Conservation (phyloP, 2,329 filamentous ascomycete species). For the Bipolaris sorokiniana region DNA sequence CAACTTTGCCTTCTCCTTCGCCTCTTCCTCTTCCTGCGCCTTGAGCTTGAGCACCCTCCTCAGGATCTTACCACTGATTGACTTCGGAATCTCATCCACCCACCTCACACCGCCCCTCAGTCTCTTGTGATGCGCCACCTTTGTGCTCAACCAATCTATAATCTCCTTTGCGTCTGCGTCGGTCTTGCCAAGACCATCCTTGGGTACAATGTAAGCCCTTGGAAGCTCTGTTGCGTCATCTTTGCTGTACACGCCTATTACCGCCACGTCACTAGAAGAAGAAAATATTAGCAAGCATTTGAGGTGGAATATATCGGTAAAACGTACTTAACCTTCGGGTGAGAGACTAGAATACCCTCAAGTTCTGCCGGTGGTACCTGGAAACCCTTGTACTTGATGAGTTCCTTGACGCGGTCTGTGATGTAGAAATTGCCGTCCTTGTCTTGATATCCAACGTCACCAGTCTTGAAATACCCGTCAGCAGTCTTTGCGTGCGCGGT, state of each 20-base stretch:
- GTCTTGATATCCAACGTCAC: slow-evolving; percentile 83
- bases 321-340: slow-evolving; percentile 53
- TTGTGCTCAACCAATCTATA: slow-evolving; percentile 50
- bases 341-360: slow-evolving; percentile 52
- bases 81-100: slow-evolving; percentile 57
- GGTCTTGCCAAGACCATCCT: slow-evolving; percentile 36
- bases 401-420: slow-evolving; percentile 70
- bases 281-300: not conserved
- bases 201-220: slow-evolving; percentile 47
- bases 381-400: slow-evolving; percentile 55
- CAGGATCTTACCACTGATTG: slow-evolving; percentile 56
- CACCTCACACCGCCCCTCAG: slow-evolving; percentile 55
- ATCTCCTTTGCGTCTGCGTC: slow-evolving; percentile 49
- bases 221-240: slow-evolving; percentile 55
- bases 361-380: slow-evolving; percentile 58
- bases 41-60: slow-evolving; percentile 53
- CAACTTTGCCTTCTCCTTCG: slow-evolving; percentile 51
- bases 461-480: slow-evolving; percentile 89
- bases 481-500: slow-evolving; percentile 73
- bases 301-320: slow-evolving; percentile 7
- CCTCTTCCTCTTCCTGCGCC: slow-evolving; percentile 50
- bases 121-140: slow-evolving; percentile 56
- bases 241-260: slow-evolving; percentile 54
- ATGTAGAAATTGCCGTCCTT: slow-evolving; percentile 83
- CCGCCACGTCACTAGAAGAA: slow-evolving; percentile 22